Evolutionary conservation across 2,329 filamentous ascomycete species (phyloP), one percentile per base, ranked within the genome.

Genomic region (Thelonectria blattea): DNA sequence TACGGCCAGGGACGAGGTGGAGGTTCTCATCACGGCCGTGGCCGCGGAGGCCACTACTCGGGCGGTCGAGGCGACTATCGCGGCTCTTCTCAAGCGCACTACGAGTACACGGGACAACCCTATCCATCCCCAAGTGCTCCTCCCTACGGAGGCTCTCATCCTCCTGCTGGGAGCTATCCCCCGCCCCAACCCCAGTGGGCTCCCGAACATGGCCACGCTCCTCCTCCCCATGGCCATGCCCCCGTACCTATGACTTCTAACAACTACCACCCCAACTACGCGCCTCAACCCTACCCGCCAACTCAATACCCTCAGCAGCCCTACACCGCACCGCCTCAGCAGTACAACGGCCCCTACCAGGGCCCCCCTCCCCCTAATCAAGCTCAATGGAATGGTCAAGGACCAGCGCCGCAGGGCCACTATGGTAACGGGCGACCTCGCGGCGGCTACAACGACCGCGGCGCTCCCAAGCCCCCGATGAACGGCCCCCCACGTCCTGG

Each of bases 191-290:
- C 78, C 51, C 80, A 81, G 66, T 80, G 78, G 77, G 67, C 73
- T 20, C 73, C 74, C 32, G 78, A 81, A 15, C 77, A 76, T 52
- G 72, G 69, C 6, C 75, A 76, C 32, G 77, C 77, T 34, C 77
- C 77, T 53, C 76, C 78, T 63, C 72, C 74, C n/a, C 76, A 80
- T 22, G 72, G 79, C 34, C 83, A 84, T 67, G 74, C 77, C 45
- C 78, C 79, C 42, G 71, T 78, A 55, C 81, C 83, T 27, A 74
- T 87, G 34, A 79, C 83, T 51, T 74, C 82, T 32, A 77, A 81
- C 61, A 84, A 83, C 67, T 87, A 87, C 67, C 85, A 86, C 65
- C 83, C 83, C 34, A 85, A 84, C 72, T 88, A 86, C 69, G 80
- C 84, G 41, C 81, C 82, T 42, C 86, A 87, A 66, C 73, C 78